These are phyloP conservation scores for Globisporangium solare DNA, from an alignment of 352 stramenopile genomes.

Conservation along the genomic window DNA sequence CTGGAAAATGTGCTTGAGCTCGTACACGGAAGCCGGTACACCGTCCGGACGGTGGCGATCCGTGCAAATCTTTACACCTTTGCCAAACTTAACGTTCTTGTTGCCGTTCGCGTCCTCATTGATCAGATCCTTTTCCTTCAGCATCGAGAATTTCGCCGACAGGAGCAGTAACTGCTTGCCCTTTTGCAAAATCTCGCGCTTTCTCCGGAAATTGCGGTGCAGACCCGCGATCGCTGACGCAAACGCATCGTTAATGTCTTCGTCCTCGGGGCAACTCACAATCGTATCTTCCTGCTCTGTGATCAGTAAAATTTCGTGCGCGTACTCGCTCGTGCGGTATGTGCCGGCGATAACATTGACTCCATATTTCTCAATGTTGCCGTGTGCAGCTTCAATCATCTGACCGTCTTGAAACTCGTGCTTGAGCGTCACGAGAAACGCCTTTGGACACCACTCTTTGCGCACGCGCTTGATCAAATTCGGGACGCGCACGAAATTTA, in stretches of 20 bases:
- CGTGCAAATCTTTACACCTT: slow-evolving; percentile 69
- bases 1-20: slow-evolving; percentile 84
- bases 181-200: slow-evolving; percentile 70
- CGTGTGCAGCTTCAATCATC: slow-evolving; percentile 62
- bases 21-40: slow-evolving; percentile 57
- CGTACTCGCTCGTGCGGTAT: slow-evolving; percentile 28
- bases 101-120: slow-evolving; percentile 83
- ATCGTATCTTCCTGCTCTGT: slow-evolving; percentile 80
- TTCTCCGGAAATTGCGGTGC: slow-evolving; percentile 71
- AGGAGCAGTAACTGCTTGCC: slow-evolving; percentile 75
- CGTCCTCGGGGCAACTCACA: slow-evolving; percentile 62
- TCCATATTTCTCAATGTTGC: slow-evolving; percentile 75
- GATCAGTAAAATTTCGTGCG: slow-evolving; percentile 71
- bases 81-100: slow-evolving; percentile 84
- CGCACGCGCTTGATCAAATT: slow-evolving; percentile 81
- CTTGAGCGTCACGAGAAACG: slow-evolving; percentile 79
- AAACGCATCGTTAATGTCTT: slow-evolving; percentile 81
- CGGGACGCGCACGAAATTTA: slow-evolving; percentile 77
- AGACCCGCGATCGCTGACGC: slow-evolving; percentile 64
- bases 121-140: slow-evolving; percentile 82
- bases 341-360: slow-evolving; percentile 74
- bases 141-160: slow-evolving; percentile 86
- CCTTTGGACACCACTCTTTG: slow-evolving; percentile 75
- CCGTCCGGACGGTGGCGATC: slow-evolving; percentile 32
- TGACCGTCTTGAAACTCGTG: slow-evolving; percentile 62